These are phyloP conservation scores for Verticillium tricorpus DNA, from an alignment of 2,329 filamentous ascomycete species.

Conservation along the genomic window DNA sequence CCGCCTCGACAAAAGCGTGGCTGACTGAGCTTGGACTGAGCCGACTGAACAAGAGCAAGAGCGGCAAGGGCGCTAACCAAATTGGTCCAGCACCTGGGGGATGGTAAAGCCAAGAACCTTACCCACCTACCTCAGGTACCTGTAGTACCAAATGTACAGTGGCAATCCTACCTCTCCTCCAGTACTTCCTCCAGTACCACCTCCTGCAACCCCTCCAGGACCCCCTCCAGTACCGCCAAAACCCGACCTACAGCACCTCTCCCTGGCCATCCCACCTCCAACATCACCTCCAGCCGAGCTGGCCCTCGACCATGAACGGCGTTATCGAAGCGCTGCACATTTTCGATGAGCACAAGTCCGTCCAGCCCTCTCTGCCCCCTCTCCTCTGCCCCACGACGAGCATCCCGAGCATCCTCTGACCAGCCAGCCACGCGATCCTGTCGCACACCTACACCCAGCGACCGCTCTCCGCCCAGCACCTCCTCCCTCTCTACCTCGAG, in stretches of 20 bases:
- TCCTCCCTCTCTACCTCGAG: slow-evolving; percentile 83
- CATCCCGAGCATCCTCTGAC: slow-evolving; percentile 15
- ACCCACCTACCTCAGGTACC: no score
- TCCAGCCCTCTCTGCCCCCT: slow-evolving; percentile 4
- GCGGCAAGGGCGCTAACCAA: no score
- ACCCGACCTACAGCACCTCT: no score
- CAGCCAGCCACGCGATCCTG: slow-evolving; percentile 71
- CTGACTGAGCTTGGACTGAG: no score
- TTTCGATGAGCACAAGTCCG: slow-evolving; percentile 90
- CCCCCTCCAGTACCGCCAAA: no score
- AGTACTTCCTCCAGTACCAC: background rate
- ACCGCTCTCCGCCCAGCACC: slow-evolving; percentile 68
- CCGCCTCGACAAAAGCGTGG: no score
- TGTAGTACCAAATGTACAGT: no score
- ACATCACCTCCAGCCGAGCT: slow-evolving; percentile 16
- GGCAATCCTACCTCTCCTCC: no score
- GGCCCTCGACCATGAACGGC: slow-evolving; percentile 63
- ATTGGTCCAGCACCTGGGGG: no score
- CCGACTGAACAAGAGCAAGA: no score
- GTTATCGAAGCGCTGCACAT: slow-evolving; percentile 95
- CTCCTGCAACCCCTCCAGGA: background rate
- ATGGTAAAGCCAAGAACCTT: no score
- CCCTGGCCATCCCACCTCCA: background rate
- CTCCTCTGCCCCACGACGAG: slow-evolving; percentile 46
- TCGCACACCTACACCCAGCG: slow-evolving; percentile 84